These are phyloP conservation scores for Suillus bovinus DNA, from an alignment of 768 basidiomycete species.

Conservation along the genomic window DNA sequence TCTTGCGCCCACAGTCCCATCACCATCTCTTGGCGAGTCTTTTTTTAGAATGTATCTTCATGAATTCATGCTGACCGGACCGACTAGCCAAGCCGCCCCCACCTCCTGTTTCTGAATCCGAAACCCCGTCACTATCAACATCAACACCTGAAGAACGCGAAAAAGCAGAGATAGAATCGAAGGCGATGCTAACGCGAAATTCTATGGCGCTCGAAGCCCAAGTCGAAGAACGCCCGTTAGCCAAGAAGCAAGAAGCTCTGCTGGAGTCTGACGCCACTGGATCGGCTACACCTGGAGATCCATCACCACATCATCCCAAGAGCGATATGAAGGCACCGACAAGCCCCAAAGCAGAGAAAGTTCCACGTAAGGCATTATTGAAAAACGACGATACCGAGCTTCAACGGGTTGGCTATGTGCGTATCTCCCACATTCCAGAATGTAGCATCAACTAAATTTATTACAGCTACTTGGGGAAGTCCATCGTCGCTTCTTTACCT, in stretches of 20 bases:
- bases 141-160: slow-evolving; percentile 43
- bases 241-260: slow-evolving; percentile 82
- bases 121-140: slow-evolving; percentile 13
- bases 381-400: slow-evolving; percentile 90
- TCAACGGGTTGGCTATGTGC: slow-evolving; percentile 69
- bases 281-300: neutral
- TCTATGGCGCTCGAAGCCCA: slow-evolving; percentile 80
- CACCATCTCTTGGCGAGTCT: slow-evolving; percentile 25
- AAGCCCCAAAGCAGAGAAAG: slow-evolving; percentile 42
- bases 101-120: slow-evolving; percentile 19
- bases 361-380: slow-evolving; percentile 68
- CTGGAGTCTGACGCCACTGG: slow-evolving; percentile 43
- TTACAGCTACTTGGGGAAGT: slow-evolving; percentile 78
- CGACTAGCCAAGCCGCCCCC: slow-evolving; percentile 22
- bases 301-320: slow-evolving; percentile 15
- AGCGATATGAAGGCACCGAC: slow-evolving; percentile 20
- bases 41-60: neutral
- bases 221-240: slow-evolving; percentile 82
- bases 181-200: slow-evolving; percentile 67
- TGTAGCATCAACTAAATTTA: slow-evolving; percentile 6
- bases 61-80: slow-evolving; percentile 3
- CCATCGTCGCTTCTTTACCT: slow-evolving; percentile 72
- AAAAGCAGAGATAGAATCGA: slow-evolving; percentile 44
- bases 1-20: slow-evolving; percentile 25
- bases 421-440: slow-evolving; percentile 18